Evolutionary conservation across 257 asterid species (phyloP).

Genomic region (Solanum pimpinellifolium): DNA sequence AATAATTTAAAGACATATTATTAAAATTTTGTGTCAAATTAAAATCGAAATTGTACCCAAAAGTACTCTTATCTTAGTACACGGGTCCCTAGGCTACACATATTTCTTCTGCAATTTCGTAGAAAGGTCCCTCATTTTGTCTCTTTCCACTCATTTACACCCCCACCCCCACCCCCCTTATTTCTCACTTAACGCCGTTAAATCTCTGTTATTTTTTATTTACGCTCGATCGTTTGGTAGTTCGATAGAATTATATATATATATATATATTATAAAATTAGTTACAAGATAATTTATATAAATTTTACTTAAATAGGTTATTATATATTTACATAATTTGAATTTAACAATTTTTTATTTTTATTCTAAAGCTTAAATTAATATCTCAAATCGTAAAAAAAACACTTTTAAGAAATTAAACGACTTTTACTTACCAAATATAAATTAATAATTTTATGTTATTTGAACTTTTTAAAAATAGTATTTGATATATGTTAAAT

Average conservation of each 20-base stretch:
- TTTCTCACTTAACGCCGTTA: background rate
- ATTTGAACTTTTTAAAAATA: background rate
- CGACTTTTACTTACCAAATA: background rate
- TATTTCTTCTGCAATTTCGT: background rate
- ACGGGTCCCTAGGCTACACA: background rate
- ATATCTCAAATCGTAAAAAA: background rate
- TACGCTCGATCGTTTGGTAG: no score
- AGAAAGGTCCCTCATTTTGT: background rate
- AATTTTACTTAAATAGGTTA: no score
- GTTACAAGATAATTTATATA: no score
- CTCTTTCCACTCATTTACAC: background rate
- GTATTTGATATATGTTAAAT: fast-evolving
- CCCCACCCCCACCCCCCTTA: background rate
- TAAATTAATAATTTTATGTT: background rate
- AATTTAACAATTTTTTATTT: background rate
- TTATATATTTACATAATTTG: no score
- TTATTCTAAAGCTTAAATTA: background rate
- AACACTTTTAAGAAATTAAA: no score
- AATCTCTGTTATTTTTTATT: background rate
- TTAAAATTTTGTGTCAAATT: no score
- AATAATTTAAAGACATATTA: no score
- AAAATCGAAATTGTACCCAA: background rate
- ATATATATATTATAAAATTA: no score
- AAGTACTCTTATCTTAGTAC: background rate
- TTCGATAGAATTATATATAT: background rate